Conservation (phyloP, 2,329 filamentous ascomycete genomes). For the Thielaviopsis ethacetica region DNA sequence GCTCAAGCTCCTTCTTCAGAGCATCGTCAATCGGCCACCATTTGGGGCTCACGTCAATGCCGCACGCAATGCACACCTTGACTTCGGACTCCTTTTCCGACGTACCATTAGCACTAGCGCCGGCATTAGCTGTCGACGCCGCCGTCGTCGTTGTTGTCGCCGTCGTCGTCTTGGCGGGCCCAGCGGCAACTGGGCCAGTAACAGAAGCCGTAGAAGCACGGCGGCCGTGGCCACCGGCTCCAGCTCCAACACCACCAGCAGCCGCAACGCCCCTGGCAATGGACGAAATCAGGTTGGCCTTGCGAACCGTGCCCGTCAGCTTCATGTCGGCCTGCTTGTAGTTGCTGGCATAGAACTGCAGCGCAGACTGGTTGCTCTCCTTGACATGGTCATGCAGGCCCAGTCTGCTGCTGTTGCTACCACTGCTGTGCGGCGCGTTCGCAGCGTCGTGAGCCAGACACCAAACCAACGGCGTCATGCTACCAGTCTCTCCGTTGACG, state of each 20-base stretch:
- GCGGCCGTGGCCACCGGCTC: slow-evolving; percentile 25
- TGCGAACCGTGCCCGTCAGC: slow-evolving; percentile 80
- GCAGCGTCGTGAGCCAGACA: slow-evolving; percentile 73
- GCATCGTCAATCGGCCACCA: slow-evolving; percentile 48
- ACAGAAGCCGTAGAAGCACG: slow-evolving; percentile 35
- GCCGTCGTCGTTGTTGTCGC: not conserved
- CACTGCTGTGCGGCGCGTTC: slow-evolving; percentile 30
- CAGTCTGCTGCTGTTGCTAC: not conserved
- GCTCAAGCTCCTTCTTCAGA: slow-evolving; percentile 35
- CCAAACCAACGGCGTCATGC: slow-evolving; percentile 75
- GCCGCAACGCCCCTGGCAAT: slow-evolving; percentile 32
- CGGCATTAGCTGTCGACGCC: not conserved
- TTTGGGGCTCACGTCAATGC: slow-evolving; percentile 54
- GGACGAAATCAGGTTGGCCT: slow-evolving; percentile 62
- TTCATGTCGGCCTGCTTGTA: slow-evolving; percentile 91
- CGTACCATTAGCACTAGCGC: slow-evolving; percentile 16
- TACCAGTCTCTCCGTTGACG: slow-evolving; percentile 63
- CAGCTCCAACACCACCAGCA: slow-evolving; percentile 20
- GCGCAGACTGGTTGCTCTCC: slow-evolving; percentile 42
- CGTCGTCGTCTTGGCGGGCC: no score
- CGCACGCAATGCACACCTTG: slow-evolving; percentile 47
- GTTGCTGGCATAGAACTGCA: slow-evolving; percentile 74
- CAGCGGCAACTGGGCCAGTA: slow-evolving; percentile 15
- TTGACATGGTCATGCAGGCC: slow-evolving; percentile 5
- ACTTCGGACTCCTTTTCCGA: slow-evolving; percentile 24